Evolutionary conservation across 306 rosid species (phyloP), one percentile per base, ranked within the genome.

Genomic region (Rubus idaeus): DNA sequence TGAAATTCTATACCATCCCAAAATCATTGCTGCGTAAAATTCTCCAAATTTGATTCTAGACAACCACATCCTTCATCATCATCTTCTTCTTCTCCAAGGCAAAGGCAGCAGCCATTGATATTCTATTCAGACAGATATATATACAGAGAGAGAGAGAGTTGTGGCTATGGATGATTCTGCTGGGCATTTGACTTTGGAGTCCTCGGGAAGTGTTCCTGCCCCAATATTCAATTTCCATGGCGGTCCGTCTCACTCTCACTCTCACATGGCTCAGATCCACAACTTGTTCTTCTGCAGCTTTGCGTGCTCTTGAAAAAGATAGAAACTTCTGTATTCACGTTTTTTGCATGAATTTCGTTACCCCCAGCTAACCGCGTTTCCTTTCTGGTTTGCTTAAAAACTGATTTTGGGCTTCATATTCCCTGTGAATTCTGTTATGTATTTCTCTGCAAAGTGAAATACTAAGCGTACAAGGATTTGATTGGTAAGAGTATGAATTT

Each of bases 261-360:
- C 30, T 50, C 82, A 37, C 13, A 66, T 47, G 65, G 20, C 52
- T 73, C 68, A 75, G 84, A 81, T 81, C 80, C 84, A 62, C 82
- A 14, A 62, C 56, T 55, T 47, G 21, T 42, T 80, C 76, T 74
- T 51, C 51, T 47, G 64, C 44, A 47, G 83, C 91, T 83, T 93
- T 90, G 87, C 97, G 90, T 93, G 80, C 80, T 82, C 72, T 79
- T 77, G 82, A 78, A 86, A 87, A 83, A 88, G 86, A 72, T 58
- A 6, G 8, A n/a, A 20, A 18, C 47, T 74, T 51, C 57, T 80
- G 13, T 14, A 13, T 53, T 75, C 82, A 75, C 86, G 52, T 71
- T 52, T 77, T 64, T 73, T 41, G 52, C 85, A 18, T 76, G 75
- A 45, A 6, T 68, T 66, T 74, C 82, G 62, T 77, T 68, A 50